Conservation (phyloP, 2,329 filamentous ascomycete species). For the Tolypocladium ophioglossoides region DNA sequence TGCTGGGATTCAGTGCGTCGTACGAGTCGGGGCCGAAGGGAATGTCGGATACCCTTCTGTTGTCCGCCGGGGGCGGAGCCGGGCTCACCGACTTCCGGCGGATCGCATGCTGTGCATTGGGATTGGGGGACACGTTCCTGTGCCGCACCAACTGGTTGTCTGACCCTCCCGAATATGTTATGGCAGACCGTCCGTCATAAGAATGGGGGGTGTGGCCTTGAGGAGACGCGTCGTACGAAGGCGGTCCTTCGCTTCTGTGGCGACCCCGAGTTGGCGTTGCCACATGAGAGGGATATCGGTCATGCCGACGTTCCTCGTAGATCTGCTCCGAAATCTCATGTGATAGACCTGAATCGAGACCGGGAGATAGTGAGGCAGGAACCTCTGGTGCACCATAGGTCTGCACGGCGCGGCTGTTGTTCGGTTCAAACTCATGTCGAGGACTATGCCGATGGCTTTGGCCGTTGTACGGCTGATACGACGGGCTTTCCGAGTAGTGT, state of each 20-base stretch:
- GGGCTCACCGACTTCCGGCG: slow-evolving; percentile 67
- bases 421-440: slow-evolving; percentile 25
- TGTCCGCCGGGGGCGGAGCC: slow-evolving; percentile 40
- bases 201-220: slow-evolving; percentile 26
- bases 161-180: slow-evolving; percentile 26
- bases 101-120: slow-evolving; percentile 41
- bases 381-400: slow-evolving; percentile 35
- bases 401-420: slow-evolving; percentile 17
- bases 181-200: slow-evolving; percentile 30
- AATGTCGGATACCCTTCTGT: slow-evolving; percentile 45
- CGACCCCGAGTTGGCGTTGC: slow-evolving; percentile 32
- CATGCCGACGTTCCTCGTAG: slow-evolving; percentile 41
- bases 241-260: slow-evolving; percentile 20
- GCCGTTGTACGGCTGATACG: slow-evolving; percentile 18
- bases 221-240: slow-evolving; percentile 14
- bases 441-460: slow-evolving; percentile 20
- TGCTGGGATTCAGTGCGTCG: slow-evolving; percentile 56
- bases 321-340: slow-evolving; percentile 49
- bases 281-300: slow-evolving; percentile 32
- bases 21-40: slow-evolving; percentile 71
- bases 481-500: slow-evolving; percentile 25
- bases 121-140: slow-evolving; percentile 27
- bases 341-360: slow-evolving; percentile 44
- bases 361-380: slow-evolving; percentile 50
- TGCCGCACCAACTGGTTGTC: slow-evolving; percentile 14